Evolutionary conservation across 2,329 filamentous ascomycete genomes (phyloP).

Genomic region (Microdochium trichocladiopsis): DNA sequence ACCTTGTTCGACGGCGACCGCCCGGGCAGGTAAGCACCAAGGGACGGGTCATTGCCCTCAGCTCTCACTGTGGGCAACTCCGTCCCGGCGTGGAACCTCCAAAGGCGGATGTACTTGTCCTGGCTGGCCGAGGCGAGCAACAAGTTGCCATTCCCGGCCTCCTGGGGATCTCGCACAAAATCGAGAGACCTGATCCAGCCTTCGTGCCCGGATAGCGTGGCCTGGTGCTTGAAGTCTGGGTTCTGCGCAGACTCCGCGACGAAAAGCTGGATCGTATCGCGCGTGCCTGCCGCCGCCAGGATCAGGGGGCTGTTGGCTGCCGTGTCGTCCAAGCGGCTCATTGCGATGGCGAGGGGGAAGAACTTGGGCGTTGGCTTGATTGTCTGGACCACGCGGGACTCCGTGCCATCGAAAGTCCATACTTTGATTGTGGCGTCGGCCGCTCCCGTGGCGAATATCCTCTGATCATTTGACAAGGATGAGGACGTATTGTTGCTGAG

Average conservation of each 20-base stretch:
- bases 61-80: slow-evolving; percentile 52
- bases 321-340: slow-evolving; percentile 49
- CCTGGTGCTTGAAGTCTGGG: slow-evolving; percentile 59
- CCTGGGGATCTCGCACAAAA: slow-evolving; percentile 49
- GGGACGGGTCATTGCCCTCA: slow-evolving; percentile 45
- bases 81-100: slow-evolving; percentile 71
- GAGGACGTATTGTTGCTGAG: slow-evolving; percentile 19
- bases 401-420: slow-evolving; percentile 57
- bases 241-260: slow-evolving; percentile 40
- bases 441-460: slow-evolving; percentile 65
- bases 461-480: slow-evolving; percentile 3
- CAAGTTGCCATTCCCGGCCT: slow-evolving; percentile 51
- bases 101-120: slow-evolving; percentile 93
- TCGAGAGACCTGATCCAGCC: slow-evolving; percentile 87
- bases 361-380: slow-evolving; percentile 70
- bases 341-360: slow-evolving; percentile 71
- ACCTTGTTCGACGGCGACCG: slow-evolving; percentile 84
- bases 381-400: slow-evolving; percentile 54
- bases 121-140: slow-evolving; percentile 90
- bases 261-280: slow-evolving; percentile 74
- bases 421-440: slow-evolving; percentile 67
- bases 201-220: slow-evolving; percentile 82
- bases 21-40: slow-evolving; percentile 54
- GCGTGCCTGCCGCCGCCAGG: slow-evolving; percentile 82
- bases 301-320: slow-evolving; percentile 41